A percentile compares a stretch with the other conserved stretches of the same genome.
phyloP scores from a whole-genome alignment of 148 eudicot species.

The Suaeda aralocaspica region DNA sequence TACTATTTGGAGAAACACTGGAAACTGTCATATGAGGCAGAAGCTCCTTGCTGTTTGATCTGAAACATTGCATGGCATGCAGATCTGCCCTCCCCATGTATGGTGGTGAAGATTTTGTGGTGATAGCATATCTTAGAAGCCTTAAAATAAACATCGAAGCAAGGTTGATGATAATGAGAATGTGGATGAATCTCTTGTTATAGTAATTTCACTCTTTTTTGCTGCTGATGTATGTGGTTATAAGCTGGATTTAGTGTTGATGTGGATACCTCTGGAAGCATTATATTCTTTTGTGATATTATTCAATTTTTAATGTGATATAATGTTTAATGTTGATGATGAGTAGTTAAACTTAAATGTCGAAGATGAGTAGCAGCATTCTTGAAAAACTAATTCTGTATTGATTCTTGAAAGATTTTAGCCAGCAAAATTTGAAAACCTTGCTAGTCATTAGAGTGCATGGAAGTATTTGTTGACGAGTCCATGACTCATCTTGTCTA shows the following conservation, averaged over 20 bases:
- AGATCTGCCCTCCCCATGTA: constrained; percentile 4
- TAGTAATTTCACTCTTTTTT: constrained; percentile 35
- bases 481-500: too few species aligned
- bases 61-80: constrained; percentile 16
- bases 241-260: constrained; percentile 13
- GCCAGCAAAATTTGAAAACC: too few species aligned
- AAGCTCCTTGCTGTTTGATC: constrained; percentile 9
- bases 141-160: constrained; percentile 55
- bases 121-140: constrained; percentile 46
- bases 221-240: constrained; percentile 19
- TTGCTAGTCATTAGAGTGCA: too few species aligned
- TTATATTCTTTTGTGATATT: constrained; percentile 18
- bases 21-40: constrained; percentile 4
- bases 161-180: constrained; percentile 49
- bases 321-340: neutral
- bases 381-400: too few species aligned
- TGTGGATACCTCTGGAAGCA: constrained; percentile 48
- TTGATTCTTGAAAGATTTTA: too few species aligned
- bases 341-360: constrained; percentile 22
- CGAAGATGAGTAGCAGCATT: too few species aligned
- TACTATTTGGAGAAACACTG: neutral
- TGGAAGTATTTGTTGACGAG: too few species aligned
- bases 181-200: constrained; percentile 52
- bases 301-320: too few species aligned
- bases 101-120: constrained; percentile 44